Evolutionary conservation across 2,329 filamentous ascomycete genomes (phyloP).

Genomic region (Calycina herbarum): DNA sequence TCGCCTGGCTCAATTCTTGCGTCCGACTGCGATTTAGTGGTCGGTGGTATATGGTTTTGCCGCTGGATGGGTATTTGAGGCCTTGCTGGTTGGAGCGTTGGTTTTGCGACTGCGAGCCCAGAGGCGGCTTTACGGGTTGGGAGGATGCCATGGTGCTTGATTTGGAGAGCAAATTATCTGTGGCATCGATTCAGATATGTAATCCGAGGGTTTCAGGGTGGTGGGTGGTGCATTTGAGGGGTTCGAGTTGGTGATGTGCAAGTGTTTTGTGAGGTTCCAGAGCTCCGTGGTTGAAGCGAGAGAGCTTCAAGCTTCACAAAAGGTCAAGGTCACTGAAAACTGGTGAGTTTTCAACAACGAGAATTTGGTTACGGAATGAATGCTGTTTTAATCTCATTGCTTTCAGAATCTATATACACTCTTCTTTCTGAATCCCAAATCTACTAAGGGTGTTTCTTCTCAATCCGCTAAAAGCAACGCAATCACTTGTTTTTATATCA

Average conservation of each 20-base stretch:
- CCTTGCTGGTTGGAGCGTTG: conserved; percentile 48
- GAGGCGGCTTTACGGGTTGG: conserved; percentile 34
- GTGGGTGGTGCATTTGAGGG: conserved; percentile 15
- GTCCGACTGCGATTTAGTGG: conserved; percentile 88
- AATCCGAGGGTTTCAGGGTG: conserved; percentile 12
- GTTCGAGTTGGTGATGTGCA: neutral
- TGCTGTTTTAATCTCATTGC: neutral
- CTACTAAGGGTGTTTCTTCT: neutral
- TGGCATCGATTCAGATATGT: conserved; percentile 19
- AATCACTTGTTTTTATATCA: neutral
- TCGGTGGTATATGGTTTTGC: conserved; percentile 97
- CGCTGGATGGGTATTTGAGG: conserved; percentile 85
- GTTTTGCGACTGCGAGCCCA: conserved; percentile 25
- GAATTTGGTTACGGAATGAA: neutral
- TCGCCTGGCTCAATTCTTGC: conserved; percentile 85
- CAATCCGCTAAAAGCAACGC: neutral
- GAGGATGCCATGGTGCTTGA: conserved; percentile 36
- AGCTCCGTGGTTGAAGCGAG: conserved; percentile 11
- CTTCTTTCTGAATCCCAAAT: neutral
- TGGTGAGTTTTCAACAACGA: neutral
- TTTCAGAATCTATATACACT: neutral
- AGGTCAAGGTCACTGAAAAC: neutral
- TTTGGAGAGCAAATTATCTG: conserved; percentile 14
- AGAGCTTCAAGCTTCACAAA: conserved; percentile 10
- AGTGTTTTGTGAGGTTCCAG: conserved; percentile 10